Conservation (phyloP, 2,329 filamentous ascomycete genomes). For the Sordariomycetes sp. region DNA sequence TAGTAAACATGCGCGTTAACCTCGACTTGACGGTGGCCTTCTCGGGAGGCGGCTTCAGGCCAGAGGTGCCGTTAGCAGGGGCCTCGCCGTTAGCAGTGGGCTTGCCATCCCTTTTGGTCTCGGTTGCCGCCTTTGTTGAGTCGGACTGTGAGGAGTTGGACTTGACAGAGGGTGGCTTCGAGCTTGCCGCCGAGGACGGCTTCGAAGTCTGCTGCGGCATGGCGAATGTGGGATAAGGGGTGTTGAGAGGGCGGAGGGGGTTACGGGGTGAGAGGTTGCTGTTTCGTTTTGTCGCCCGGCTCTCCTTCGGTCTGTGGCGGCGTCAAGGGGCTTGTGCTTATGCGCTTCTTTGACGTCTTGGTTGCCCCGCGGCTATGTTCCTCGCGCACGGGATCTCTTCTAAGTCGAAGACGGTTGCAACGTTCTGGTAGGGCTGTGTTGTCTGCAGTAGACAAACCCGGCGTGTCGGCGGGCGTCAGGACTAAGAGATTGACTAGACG, state of each 20-base stretch:
- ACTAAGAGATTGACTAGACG: not conserved
- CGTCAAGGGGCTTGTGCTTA: not conserved
- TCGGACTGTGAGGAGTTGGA: constrained; percentile 27
- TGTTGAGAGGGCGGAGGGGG: not conserved
- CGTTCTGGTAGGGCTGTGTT: not conserved
- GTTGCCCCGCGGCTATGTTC: too few relatives aligned
- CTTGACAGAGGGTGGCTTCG: not conserved
- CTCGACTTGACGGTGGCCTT: constrained; percentile 54
- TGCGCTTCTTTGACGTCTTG: too few relatives aligned
- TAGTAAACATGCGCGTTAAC: constrained; percentile 55
- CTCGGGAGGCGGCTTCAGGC: constrained; percentile 23
- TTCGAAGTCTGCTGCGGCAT: not conserved
- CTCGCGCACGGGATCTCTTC: not conserved
- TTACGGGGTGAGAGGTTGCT: not conserved
- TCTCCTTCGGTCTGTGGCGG: too few relatives aligned
- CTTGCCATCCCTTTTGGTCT: constrained; percentile 29
- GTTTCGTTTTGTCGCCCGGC: not conserved
- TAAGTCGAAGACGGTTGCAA: not conserved
- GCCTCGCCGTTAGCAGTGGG: constrained; percentile 8
- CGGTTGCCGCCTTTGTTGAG: constrained; percentile 26
- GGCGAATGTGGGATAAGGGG: not conserved
- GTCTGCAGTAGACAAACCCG: not conserved
- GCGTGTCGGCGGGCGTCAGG: too few relatives aligned
- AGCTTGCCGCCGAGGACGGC: not conserved
- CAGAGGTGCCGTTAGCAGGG: constrained; percentile 5